phyloP scores from a whole-genome alignment of 495 filamentous ascomycete genomes.

The Talaromyces thailandensis region DNA sequence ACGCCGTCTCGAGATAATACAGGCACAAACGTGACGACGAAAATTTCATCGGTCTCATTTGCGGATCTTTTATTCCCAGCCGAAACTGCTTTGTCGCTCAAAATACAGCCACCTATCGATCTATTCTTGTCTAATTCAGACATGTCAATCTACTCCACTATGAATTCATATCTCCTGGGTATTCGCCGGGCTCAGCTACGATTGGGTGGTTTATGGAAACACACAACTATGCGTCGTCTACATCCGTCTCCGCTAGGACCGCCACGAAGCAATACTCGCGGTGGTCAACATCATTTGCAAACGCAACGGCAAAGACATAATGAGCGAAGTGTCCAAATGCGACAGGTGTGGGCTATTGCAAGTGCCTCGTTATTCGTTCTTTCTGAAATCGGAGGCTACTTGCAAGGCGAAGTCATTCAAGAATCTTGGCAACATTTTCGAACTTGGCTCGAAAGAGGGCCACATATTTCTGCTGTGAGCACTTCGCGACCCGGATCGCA shows the following conservation, averaged over 20 bases:
- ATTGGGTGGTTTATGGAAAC: conserved; percentile 77
- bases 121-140: conserved; percentile 73
- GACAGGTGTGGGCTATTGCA: conserved; percentile 78
- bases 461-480: conserved; percentile 10
- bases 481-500: conserved; percentile 32
- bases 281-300: conserved; percentile 44
- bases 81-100: conserved; percentile 59
- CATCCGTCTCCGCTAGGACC: conserved; percentile 62
- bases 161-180: conserved; percentile 79
- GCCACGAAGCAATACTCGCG: conserved; percentile 48
- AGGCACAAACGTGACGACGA: conserved; percentile 12
- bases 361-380: conserved; percentile 81
- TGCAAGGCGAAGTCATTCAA: conserved; percentile 82
- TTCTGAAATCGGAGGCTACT: conserved; percentile 73
- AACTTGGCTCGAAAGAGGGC: conserved; percentile 43
- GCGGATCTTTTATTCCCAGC: conserved; percentile 75
- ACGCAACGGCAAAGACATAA: conserved; percentile 51
- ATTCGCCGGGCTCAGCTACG: conserved; percentile 75
- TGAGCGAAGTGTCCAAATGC: conserved; percentile 50
- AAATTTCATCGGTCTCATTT: conserved; percentile 44
- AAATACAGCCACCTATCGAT: conserved; percentile 73
- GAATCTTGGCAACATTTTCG: conserved; percentile 60
- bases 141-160: conserved; percentile 65
- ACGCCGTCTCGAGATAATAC: conserved; percentile 31
- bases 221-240: conserved; percentile 63